A percentile compares a stretch with the other conserved stretches of the same genome.
Evolutionary conservation across 2,329 filamentous ascomycete genomes (phyloP).

Genomic region (Hypoxylon sp.): DNA sequence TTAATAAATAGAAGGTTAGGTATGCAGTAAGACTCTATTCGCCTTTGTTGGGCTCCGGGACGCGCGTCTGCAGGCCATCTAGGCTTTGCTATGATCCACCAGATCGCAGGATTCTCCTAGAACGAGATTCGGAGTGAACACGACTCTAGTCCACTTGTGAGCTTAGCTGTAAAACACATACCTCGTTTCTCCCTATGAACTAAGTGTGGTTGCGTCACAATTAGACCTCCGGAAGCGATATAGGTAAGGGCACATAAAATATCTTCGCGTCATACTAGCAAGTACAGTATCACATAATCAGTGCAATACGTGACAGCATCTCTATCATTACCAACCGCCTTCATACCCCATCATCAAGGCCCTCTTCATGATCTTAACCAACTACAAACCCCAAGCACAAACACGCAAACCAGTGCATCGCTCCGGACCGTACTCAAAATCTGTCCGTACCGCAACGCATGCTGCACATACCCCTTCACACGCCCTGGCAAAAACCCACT

Average conservation of each 20-base stretch:
- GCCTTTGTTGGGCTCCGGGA: not conserved
- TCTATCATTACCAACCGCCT: conserved; percentile 2
- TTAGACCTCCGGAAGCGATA: no score
- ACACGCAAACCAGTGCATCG: conserved; percentile 82
- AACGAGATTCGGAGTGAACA: not conserved
- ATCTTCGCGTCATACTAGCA: not conserved
- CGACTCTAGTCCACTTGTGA: not conserved
- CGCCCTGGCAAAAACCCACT: conserved; percentile 76
- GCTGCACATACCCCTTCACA: conserved; percentile 72
- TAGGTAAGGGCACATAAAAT: not conserved
- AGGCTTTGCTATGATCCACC: not conserved
- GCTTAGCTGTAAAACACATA: not conserved
- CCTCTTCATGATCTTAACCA: conserved; percentile 59
- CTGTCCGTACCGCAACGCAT: conserved; percentile 75
- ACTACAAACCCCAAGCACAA: conserved; percentile 75
- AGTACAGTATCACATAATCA: not conserved
- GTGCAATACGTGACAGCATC: not conserved
- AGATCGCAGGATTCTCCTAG: not conserved
- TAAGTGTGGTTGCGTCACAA: not conserved
- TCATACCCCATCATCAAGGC: not conserved
- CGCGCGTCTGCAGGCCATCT: conserved; percentile 1
- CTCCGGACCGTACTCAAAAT: conserved; percentile 80
- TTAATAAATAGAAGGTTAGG: not conserved
- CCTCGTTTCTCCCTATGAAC: not conserved
- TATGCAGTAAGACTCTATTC: not conserved